A percentile compares a stretch with the other conserved stretches of the same genome.
Conservation (phyloP, 306 rosid genomes). For the Citrullus amarus region DNA sequence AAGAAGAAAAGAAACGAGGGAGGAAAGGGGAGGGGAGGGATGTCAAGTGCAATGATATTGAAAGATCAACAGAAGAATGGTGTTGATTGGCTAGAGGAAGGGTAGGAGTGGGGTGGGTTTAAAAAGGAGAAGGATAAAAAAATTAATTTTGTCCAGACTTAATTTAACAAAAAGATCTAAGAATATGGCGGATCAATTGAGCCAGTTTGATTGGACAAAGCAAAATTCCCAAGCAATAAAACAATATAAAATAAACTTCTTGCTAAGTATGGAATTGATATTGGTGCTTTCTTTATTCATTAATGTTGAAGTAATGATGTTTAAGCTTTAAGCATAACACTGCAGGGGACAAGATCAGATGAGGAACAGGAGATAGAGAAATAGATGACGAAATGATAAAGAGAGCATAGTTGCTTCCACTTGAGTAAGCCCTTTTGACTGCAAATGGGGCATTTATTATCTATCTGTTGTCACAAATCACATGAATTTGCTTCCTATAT, state of each 20-base stretch:
- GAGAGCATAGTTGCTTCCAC: conserved; percentile 7
- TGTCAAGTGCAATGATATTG: not conserved
- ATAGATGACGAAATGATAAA: conserved; percentile 15
- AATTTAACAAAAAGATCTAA: not conserved
- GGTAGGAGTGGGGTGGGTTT: not conserved
- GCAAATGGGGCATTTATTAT: not conserved
- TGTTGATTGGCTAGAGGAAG: not conserved
- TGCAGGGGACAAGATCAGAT: conserved; percentile 20
- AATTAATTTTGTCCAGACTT: not conserved
- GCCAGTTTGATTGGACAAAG: not conserved
- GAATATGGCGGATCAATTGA: not conserved
- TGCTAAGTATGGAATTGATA: not conserved
- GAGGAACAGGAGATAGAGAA: conserved; percentile 10
- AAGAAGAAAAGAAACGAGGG: not conserved
- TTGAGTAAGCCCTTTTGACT: conserved; percentile 5
- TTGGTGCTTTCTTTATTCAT: not conserved
- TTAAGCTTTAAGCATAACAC: not conserved
- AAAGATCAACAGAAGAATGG: not conserved
- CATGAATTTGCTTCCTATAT: not conserved
- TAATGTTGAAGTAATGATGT: not conserved
- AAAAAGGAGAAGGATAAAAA: not conserved
- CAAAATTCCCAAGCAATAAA: not conserved
- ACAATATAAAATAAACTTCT: not conserved
- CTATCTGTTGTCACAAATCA: conserved; percentile 1
- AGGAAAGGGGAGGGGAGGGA: not conserved